Percentiles rank a stretch among this genome's conserved stretches.
These are phyloP conservation scores for Ganoderma multipileum DNA, from an alignment of 1,284 basidiomycete genomes.

Conservation along the genomic window DNA sequence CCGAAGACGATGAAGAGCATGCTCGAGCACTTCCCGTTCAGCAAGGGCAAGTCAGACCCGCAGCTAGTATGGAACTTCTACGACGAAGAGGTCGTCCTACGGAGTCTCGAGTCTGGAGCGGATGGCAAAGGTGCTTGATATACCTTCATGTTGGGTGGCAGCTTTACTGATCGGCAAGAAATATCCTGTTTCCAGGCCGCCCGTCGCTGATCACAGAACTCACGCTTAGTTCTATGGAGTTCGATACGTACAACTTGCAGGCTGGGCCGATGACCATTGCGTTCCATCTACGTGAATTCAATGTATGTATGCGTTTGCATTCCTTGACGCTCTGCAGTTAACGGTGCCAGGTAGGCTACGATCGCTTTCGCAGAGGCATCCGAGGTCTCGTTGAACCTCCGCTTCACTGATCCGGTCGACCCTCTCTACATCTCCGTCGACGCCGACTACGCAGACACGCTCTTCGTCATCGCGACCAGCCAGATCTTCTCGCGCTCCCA, in stretches of 20 bases:
- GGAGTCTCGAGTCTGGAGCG: slow-evolving; percentile 69
- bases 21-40: slow-evolving; percentile 79
- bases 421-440: slow-evolving; percentile 80
- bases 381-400: slow-evolving; percentile 65
- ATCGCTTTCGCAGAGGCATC: slow-evolving; percentile 78
- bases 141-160: not conserved
- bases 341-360: slow-evolving; percentile 59
- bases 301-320: slow-evolving; percentile 60
- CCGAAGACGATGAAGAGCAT: slow-evolving; percentile 75
- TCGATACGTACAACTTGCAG: slow-evolving; percentile 74
- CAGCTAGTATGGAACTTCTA: slow-evolving; percentile 80
- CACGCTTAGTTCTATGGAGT: slow-evolving; percentile 75
- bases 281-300: slow-evolving; percentile 84
- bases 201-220: slow-evolving; percentile 75
- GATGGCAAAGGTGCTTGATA: slow-evolving; percentile 62
- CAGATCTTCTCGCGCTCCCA: slow-evolving; percentile 48
- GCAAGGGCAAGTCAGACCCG: slow-evolving; percentile 72
- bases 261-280: slow-evolving; percentile 67
- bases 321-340: slow-evolving; percentile 29
- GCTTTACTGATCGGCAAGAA: not conserved
- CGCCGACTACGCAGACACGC: slow-evolving; percentile 62
- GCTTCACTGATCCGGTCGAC: slow-evolving; percentile 73
- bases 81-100: slow-evolving; percentile 68
- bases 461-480: slow-evolving; percentile 80
- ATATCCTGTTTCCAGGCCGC: slow-evolving; percentile 50